Percentiles rank a stretch among this genome's conserved stretches.
phyloP scores from a whole-genome alignment of 257 asterid species.

The Scutellaria minor region DNA sequence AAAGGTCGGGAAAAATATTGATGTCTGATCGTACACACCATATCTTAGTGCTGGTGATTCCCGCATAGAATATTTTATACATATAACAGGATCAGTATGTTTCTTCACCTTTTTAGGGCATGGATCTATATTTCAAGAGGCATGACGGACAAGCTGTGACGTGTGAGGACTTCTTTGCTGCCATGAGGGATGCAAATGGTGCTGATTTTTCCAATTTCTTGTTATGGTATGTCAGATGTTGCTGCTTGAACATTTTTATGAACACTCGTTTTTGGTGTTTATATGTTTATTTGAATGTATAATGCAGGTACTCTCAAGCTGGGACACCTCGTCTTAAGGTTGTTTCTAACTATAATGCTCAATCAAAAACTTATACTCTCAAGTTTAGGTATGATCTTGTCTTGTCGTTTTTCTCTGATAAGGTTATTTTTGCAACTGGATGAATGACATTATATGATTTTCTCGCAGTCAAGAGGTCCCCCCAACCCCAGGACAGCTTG shows the following conservation, averaged over 20 bases:
- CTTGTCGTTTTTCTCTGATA: slow-evolving; percentile 12
- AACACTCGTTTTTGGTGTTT: slow-evolving; percentile 17
- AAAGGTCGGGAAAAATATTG: slow-evolving; percentile 48
- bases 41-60: neutral
- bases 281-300: slow-evolving; percentile 25
- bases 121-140: slow-evolving; percentile 81
- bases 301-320: slow-evolving; percentile 95
- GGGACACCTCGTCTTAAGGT: slow-evolving; percentile 90
- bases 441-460: slow-evolving; percentile 30
- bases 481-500: slow-evolving; percentile 84
- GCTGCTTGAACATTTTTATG: slow-evolving; percentile 30
- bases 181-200: slow-evolving; percentile 97
- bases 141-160: slow-evolving; percentile 95
- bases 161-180: slow-evolving; percentile 88
- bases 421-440: slow-evolving; percentile 3
- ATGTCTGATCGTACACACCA: neutral
- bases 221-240: slow-evolving; percentile 59
- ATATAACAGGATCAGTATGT: neutral
- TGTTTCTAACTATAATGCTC: slow-evolving; percentile 58
- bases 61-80: neutral
- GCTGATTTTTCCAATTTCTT: slow-evolving; percentile 85
- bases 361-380: slow-evolving; percentile 68
- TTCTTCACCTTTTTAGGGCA: slow-evolving; percentile 58
- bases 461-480: slow-evolving; percentile 91
- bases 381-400: slow-evolving; percentile 69